Evolutionary conservation across 2,329 filamentous ascomycete species (phyloP).

Genomic region (Penicillium sp.): DNA sequence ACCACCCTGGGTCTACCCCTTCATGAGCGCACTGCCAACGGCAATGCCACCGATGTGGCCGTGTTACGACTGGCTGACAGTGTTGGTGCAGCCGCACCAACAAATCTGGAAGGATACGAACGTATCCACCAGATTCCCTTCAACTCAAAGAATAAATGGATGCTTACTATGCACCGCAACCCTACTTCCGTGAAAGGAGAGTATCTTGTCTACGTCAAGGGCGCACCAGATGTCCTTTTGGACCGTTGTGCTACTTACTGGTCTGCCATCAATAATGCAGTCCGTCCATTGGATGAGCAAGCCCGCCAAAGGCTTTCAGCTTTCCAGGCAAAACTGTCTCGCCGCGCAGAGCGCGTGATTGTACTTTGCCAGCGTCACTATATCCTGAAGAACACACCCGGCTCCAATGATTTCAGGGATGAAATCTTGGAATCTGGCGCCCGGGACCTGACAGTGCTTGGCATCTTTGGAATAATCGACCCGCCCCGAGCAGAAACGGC

Average conservation of each 20-base stretch:
- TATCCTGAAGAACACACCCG: constrained; percentile 41
- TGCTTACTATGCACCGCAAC: constrained; percentile 57
- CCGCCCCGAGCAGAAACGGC: constrained; percentile 39
- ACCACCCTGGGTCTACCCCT: constrained; percentile 60
- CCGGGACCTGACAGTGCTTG: constrained; percentile 49
- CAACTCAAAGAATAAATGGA: constrained; percentile 83
- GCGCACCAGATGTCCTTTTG: constrained; percentile 71
- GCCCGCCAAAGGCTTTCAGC: constrained; percentile 53
- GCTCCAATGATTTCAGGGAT: constrained; percentile 52
- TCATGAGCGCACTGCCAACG: constrained; percentile 63
- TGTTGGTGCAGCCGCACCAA: constrained; percentile 57
- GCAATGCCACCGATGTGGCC: constrained; percentile 74
- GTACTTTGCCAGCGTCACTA: constrained; percentile 63
- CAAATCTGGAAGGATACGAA: constrained; percentile 58
- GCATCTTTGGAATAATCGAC: constrained; percentile 51
- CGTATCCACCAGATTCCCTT: constrained; percentile 69
- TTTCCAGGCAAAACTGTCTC: constrained; percentile 66
- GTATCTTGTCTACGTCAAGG: constrained; percentile 60
- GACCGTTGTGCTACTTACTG: constrained; percentile 60
- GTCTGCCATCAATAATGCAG: constrained; percentile 56
- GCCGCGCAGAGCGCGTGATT: constrained; percentile 67
- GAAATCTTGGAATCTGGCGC: constrained; percentile 46
- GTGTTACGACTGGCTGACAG: constrained; percentile 68
- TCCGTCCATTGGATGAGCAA: constrained; percentile 51
- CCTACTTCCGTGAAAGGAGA: constrained; percentile 31